Percentiles rank a stretch among this genome's conserved stretches.
Evolutionary conservation across 805 yeast species (phyloP).

Genomic region (Lipomyces yamadae): DNA sequence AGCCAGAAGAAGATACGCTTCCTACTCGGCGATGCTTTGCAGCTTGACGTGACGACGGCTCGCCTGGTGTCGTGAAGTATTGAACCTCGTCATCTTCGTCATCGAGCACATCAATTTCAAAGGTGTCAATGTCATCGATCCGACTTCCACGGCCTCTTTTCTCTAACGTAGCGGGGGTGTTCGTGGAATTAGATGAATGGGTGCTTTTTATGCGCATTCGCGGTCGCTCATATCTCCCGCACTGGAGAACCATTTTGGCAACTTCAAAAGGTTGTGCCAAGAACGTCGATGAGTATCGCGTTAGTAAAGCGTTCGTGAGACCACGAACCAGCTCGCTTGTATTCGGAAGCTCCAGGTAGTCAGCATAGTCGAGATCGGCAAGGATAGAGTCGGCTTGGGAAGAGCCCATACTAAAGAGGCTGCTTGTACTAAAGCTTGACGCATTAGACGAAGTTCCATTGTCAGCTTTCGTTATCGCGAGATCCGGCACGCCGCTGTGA

Average conservation of each 20-base stretch:
- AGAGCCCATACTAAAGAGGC: background rate
- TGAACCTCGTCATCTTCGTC: slow-evolving; percentile 36
- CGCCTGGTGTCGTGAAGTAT: slow-evolving; percentile 35
- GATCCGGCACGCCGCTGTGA: slow-evolving; percentile 33
- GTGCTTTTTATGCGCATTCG: background rate
- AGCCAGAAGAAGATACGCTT: slow-evolving; percentile 18
- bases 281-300: slow-evolving; percentile 70
- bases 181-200: slow-evolving; percentile 1
- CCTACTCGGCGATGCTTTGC: slow-evolving; percentile 14
- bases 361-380: slow-evolving; percentile 38
- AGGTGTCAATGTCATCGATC: slow-evolving; percentile 30
- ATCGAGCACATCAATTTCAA: slow-evolving; percentile 21
- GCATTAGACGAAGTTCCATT: background rate
- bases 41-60: slow-evolving; percentile 16
- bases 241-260: slow-evolving; percentile 75
- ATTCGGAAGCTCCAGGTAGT: slow-evolving; percentile 36
- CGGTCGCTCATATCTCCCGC: slow-evolving; percentile 55
- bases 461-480: slow-evolving; percentile 17
- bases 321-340: slow-evolving; percentile 26
- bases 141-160: slow-evolving; percentile 34
- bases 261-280: slow-evolving; percentile 89
- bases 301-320: slow-evolving; percentile 44
- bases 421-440: background rate
- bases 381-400: slow-evolving; percentile 25
- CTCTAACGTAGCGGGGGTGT: slow-evolving; percentile 30